Percentiles rank a stretch among this genome's conserved stretches.
Conservation (phyloP, 108 stramenopile species). For the Fragilaria radians region DNA sequence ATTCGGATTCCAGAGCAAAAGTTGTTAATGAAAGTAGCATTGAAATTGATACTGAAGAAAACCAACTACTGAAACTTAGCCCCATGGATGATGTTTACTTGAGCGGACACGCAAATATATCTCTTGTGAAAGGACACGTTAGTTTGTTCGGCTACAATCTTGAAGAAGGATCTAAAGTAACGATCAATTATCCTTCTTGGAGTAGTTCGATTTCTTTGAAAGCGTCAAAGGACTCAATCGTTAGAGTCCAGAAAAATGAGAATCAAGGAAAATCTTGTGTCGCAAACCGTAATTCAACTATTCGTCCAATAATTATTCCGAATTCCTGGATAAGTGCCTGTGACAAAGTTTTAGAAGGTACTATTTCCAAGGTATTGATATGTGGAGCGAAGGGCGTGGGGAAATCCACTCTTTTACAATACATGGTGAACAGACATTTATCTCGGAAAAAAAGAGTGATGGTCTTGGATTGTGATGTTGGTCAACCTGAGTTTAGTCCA, state of each 20-base stretch:
- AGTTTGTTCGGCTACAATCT: slow-evolving; percentile 27
- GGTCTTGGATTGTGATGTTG: slow-evolving; percentile 84
- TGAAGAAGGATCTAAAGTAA: background rate
- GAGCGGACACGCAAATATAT: slow-evolving; percentile 24
- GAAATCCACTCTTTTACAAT: slow-evolving; percentile 82
- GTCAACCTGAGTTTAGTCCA: slow-evolving; percentile 87
- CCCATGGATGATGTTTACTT: slow-evolving; percentile 25
- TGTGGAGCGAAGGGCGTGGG: slow-evolving; percentile 92
- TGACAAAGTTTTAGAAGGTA: slow-evolving; percentile 23
- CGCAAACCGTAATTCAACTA: background rate
- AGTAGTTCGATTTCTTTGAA: slow-evolving; percentile 19
- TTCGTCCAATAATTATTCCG: slow-evolving; percentile 28
- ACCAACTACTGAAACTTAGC: too few species aligned
- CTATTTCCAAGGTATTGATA: slow-evolving; percentile 30
- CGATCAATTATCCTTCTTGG: slow-evolving; percentile 31
- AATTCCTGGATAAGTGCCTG: slow-evolving; percentile 31
- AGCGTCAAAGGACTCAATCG: slow-evolving; percentile 1
- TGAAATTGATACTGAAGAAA: too few species aligned
- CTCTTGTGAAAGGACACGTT: slow-evolving; percentile 14
- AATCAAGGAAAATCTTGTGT: background rate
- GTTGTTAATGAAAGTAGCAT: too few species aligned
- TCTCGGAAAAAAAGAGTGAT: slow-evolving; percentile 37
- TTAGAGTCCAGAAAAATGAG: background rate
- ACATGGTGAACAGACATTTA: slow-evolving; percentile 69
- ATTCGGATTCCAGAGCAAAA: too few species aligned